Base-by-base conservation (phyloP, 257 asterid genomes). In the Salvia hispanica region DNA sequence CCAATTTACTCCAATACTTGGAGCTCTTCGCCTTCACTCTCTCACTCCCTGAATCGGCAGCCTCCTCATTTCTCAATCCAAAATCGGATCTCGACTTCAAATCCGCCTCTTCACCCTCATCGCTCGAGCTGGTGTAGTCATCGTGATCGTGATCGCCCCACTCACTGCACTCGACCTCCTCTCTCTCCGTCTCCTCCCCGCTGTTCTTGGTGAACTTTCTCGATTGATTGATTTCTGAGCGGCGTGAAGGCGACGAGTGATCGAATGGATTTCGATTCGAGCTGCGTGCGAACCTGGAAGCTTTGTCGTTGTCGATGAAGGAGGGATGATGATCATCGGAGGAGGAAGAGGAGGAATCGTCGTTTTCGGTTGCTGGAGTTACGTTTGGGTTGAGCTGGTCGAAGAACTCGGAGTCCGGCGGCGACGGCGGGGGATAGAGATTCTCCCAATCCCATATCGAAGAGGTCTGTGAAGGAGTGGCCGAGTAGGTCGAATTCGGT, bases 371-470 rank as follows among this genome's bases (percentile, higher is more conserved):
- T 57, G 42, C 2, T 3, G 4, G 62, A 53, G 59, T 9, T 56
- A 67, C 72, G 65, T 63, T 44, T 69, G 36, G 50, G 1, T 64
- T 15, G 76, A 81, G 65, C 9, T 80, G 81, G 13, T 86, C 83
- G 77, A 86, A 93, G 76, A 73, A 90, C 36, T 86, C 99, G 5
- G 97, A 91, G 51, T 79, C 87, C 0, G 97, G 99, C 21, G 99
- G 99, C 0, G 99, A 86, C 7, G 99, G 97, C 18, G 98, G 95
- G n/a, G 99, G 99, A 31, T 86, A 78, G 80, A 94, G 87, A 58
- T 77, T 78, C 28, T 94, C 99, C 99, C 99, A 94, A 69, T 93
- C 87, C 99, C 99, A 93, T 0, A 84, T 88, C 4, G 96, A 90
- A 6, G 97, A 90, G 12, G 90, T 61, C 53, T 93, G 99, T 0